A percentile compares a stretch with the other conserved stretches of the same genome.
Evolutionary conservation across 441 rosid species (phyloP).

Genomic region (Macaranga tanarius): DNA sequence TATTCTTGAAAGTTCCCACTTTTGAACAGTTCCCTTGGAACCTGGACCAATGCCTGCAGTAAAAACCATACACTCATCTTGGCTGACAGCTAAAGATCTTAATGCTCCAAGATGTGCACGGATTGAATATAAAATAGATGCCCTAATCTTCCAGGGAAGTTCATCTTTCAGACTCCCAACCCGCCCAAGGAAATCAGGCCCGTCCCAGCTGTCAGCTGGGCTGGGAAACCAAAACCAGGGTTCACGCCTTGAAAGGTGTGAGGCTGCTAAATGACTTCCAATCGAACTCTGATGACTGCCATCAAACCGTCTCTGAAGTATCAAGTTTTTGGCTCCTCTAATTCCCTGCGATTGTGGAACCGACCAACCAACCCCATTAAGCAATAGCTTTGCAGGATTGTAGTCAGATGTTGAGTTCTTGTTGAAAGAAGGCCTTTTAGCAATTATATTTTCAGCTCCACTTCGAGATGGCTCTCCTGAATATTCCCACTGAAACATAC

Average conservation of each 20-base stretch:
- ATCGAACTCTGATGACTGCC: conserved; percentile 29
- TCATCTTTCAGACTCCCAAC: conserved; percentile 76
- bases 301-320: conserved; percentile 49
- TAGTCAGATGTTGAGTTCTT: conserved; percentile 58
- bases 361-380: conserved; percentile 82
- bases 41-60: conserved; percentile 93
- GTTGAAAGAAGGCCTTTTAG: conserved; percentile 43
- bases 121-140: conserved; percentile 68
- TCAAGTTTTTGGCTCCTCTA: conserved; percentile 56
- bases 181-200: conserved; percentile 74
- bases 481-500: conserved; percentile 85
- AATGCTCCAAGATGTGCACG: conserved; percentile 88
- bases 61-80: conserved; percentile 78
- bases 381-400: conserved; percentile 71
- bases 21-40: conserved; percentile 87
- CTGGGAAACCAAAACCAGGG: conserved; percentile 97
- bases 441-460: conserved; percentile 44
- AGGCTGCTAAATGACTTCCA: conserved; percentile 41
- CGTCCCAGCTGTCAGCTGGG: conserved; percentile 87
- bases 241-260: conserved; percentile 55
- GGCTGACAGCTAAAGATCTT: conserved; percentile 77
- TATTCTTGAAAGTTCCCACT: conserved; percentile 88
- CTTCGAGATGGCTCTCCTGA: conserved; percentile 66
- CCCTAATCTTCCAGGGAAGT: conserved; percentile 82
- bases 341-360: conserved; percentile 73